Conservation (phyloP, 108 stramenopile genomes). For the Cyclotella atomus region DNA sequence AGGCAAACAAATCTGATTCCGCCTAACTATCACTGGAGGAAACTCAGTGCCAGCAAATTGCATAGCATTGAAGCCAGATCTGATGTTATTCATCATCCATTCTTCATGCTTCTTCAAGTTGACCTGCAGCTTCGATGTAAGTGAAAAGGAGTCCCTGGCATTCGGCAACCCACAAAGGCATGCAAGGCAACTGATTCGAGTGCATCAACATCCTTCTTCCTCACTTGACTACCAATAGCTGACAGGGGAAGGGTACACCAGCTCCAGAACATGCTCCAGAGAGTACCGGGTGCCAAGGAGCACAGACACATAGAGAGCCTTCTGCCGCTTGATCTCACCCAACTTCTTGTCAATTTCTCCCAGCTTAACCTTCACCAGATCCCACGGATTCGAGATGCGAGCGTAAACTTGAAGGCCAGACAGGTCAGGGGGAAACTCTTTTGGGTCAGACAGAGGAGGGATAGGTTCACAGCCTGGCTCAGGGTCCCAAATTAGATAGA, state of each 20-base stretch:
- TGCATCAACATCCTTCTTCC: not conserved
- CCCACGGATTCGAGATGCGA: not conserved
- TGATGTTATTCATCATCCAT: too few relatives aligned
- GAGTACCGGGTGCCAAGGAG: not conserved
- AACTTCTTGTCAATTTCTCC: not conserved
- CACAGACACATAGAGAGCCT: not conserved
- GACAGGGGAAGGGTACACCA: not conserved
- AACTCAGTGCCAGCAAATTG: slow-evolving; percentile 5
- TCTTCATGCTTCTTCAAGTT: not conserved
- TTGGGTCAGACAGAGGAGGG: not conserved
- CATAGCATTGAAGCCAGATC: too few relatives aligned
- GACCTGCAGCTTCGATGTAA: not conserved
- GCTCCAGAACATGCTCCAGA: not conserved
- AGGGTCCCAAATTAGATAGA: not conserved
- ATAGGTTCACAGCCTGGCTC: not conserved
- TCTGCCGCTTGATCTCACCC: not conserved
- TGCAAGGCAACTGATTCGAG: not conserved
- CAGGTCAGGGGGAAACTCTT: not conserved
- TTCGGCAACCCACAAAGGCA: not conserved
- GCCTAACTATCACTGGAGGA: not conserved
- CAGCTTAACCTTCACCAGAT: not conserved
- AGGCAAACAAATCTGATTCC: not conserved
- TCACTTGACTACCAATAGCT: not conserved
- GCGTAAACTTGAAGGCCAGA: not conserved
- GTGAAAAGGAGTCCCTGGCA: not conserved